Percentiles rank a stretch among this genome's conserved stretches.
phyloP scores from a whole-genome alignment of 495 filamentous ascomycete genomes.

The Daldinia caldariorum region DNA sequence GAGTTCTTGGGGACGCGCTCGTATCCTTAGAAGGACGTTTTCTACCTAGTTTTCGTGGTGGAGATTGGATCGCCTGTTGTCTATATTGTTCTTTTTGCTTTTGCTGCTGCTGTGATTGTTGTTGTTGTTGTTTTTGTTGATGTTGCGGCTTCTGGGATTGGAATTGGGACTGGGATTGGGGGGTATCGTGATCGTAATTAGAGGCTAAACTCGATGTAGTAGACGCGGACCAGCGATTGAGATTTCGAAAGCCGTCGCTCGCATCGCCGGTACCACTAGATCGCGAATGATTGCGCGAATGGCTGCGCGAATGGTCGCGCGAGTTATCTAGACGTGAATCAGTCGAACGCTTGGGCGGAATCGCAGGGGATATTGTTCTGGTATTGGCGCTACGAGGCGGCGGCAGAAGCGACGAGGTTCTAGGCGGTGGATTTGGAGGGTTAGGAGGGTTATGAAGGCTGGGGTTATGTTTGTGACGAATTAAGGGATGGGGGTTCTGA shows the following conservation, averaged over 20 bases:
- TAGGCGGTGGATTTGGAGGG: constrained; percentile 39
- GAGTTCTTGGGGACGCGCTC: constrained; percentile 36
- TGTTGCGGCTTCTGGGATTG: background rate
- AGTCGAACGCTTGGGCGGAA: constrained; percentile 13
- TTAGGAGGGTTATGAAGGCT: background rate
- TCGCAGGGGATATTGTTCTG: constrained; percentile 43
- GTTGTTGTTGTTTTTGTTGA: constrained; percentile 1
- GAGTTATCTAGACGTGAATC: constrained; percentile 12
- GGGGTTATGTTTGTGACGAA: constrained; percentile 10
- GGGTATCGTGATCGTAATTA: constrained; percentile 42
- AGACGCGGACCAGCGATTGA: constrained; percentile 86
- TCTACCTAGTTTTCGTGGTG: constrained; percentile 39
- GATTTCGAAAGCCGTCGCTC: constrained; percentile 72
- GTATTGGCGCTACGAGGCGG: constrained; percentile 45
- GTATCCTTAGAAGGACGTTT: constrained; percentile 35
- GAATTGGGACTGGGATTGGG: background rate
- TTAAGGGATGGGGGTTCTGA: constrained; percentile 28
- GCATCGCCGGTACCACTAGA: constrained; percentile 58
- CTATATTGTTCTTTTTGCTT: constrained; percentile 24
- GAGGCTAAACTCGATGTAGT: constrained; percentile 75
- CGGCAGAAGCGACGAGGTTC: constrained; percentile 52
- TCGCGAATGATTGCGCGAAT: constrained; percentile 53
- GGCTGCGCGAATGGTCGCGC: constrained; percentile 49
- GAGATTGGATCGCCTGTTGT: constrained; percentile 37
- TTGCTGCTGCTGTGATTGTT: background rate